A percentile compares a stretch with the other conserved stretches of the same genome.
phyloP scores from a whole-genome alignment of 495 filamentous ascomycete species.

The Penicillium bialowiezense region DNA sequence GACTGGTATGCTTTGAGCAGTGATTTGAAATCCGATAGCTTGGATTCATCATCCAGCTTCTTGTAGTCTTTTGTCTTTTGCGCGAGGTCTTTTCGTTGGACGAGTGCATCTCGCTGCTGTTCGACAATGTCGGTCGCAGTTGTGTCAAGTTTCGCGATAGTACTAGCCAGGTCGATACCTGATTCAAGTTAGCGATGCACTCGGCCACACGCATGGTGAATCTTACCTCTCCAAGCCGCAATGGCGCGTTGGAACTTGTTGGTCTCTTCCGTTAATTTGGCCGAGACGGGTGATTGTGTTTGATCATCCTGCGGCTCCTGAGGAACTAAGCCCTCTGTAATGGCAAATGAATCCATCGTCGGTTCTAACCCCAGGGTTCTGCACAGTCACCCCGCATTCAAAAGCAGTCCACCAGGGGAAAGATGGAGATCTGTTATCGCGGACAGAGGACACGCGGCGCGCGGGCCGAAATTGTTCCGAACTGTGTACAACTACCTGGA shows the following conservation, averaged over 20 bases:
- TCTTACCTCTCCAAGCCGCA: constrained; percentile 88
- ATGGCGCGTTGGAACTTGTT: constrained; percentile 97
- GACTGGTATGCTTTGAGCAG: constrained; percentile 94
- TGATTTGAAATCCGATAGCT: constrained; percentile 82
- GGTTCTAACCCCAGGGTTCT: constrained; percentile 13
- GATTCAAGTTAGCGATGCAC: constrained; percentile 15
- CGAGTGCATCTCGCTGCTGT: constrained; percentile 85
- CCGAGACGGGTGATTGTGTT: constrained; percentile 16
- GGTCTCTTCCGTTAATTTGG: constrained; percentile 52
- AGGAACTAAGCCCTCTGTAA: constrained; percentile 41
- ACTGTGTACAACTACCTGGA: neutral
- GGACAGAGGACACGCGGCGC: constrained; percentile 30
- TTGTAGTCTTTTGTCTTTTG: constrained; percentile 98
- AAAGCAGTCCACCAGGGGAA: constrained; percentile 15
- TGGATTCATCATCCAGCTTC: constrained; percentile 88
- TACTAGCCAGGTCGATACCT: constrained; percentile 86
- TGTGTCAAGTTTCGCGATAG: constrained; percentile 84
- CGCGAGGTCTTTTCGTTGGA: constrained; percentile 93
- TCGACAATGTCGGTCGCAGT: constrained; percentile 90
- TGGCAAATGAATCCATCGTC: constrained; percentile 45
- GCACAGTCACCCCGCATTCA: constrained; percentile 29
- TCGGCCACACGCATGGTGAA: neutral
- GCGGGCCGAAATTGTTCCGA: constrained; percentile 30
- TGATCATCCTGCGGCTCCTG: constrained; percentile 32
- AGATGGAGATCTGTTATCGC: constrained; percentile 14